Evolutionary conservation across 306 rosid genomes (phyloP), one percentile per base, ranked within the genome.

Genomic region (Oemleria cerasiformis): DNA sequence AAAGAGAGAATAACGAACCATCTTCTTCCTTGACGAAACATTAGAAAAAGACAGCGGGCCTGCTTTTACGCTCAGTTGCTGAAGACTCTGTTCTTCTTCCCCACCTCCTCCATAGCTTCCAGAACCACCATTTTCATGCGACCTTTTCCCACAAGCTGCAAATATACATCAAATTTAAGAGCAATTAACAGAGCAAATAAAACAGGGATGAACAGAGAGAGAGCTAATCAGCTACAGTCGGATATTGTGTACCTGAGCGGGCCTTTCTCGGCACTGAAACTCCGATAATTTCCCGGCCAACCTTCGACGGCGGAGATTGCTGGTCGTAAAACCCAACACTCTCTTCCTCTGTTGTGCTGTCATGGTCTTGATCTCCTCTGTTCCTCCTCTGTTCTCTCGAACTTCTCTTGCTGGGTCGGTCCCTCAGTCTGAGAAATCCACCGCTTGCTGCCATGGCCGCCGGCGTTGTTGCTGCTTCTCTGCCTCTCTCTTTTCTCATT

Each of bases 241-340:
- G 38, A 41, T 23, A 5, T 44, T 7, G 25, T 21, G 14, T 53
- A 90, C 96, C 92, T 77, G 97, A 86, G 79, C 97, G 97, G 78
- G 95, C 87, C 73, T 88, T 91, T 71, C 94, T 82, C 8, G 97
- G 97, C 41, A 91, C 86, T 2, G 73, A 54, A 17, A 75, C 90
- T 12, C 92, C 90, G 68, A 86, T 86, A 78, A 82, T 61, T 64
- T 84, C 86, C 8, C 77, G 84, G 34, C 71, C 59, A 60, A 74
- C 74, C 54, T 77, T 82, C 58, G 83, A 63, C 60, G 80, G 73
- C 14, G 63, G 58, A 68, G 55, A n/a, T 61, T 67, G 84, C 50
- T 47, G 67, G 19, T 30, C 21, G 13, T 41, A 59, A 34, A 21
- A 57, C 7, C 9, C 40, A 16, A 57, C 16, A 11, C 64, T 59